Evolutionary conservation across 768 basidiomycete genomes (phyloP), one percentile per base, ranked within the genome.

Genomic region (Boletus bicolor): DNA sequence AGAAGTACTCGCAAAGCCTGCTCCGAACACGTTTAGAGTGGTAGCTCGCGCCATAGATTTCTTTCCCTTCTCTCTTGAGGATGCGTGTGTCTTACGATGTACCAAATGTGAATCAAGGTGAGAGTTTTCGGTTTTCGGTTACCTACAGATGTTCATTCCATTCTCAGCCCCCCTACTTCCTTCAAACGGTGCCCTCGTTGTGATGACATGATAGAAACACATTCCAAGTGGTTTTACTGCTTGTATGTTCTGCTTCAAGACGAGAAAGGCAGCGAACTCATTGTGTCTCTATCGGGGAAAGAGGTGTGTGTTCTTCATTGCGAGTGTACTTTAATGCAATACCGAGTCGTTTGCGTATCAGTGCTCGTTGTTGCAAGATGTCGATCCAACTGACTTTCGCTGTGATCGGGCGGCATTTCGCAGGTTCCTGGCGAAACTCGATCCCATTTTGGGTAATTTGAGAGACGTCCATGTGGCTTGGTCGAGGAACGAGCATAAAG

Each of bases 241-340:
- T 67, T 87, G 51, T 79, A 73, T 50, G 54, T 88, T 48, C 70
- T 72, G 37, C 62, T 88, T 15, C 73, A 82, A 61, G 86, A 89
- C 54, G 76, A 77, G 36, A 64, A 71, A 11, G 78, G 76, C 5
- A 53, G 64, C 4, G 67, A 72, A 35, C 62, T 87, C 15, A 66
- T 72, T 6, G 71, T 86, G 3, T 76, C 78, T 6, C 70, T 84
- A n/a, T 76, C 75, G 32, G 77, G 82, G 38, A 72, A 79, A 56
- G 80, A 73, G 61, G 77, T 77, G 17, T 26, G 73, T 66, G 43
- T 38, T 42, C 17, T 53, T 35, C 12, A 28, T 44, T 39, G 26
- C 26, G 9, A 54, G 39, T 56, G 6, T 21, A 35, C 32, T 11
- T 35, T 38, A 10, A 17, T 21, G 2, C 7, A 26, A 44, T 11